These are phyloP conservation scores for Fraxinus cuspidata DNA, from an alignment of 257 asterid genomes.

Conservation along the genomic window DNA sequence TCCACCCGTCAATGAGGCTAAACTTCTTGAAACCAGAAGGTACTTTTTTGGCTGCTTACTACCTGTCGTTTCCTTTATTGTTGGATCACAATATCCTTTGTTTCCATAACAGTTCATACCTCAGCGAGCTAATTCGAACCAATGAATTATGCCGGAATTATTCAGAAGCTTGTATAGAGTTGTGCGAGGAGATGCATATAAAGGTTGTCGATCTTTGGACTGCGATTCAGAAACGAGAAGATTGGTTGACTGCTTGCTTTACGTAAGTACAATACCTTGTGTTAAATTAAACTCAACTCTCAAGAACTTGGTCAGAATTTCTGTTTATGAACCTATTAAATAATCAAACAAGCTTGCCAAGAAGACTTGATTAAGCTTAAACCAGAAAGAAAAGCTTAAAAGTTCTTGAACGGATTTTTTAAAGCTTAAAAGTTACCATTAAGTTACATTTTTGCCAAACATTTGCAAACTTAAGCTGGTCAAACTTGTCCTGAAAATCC, in stretches of 20 bases:
- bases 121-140: slow-evolving; percentile 85
- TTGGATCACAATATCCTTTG: background rate
- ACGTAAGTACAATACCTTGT: slow-evolving; percentile 55
- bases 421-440: too few relatives aligned
- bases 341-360: background rate
- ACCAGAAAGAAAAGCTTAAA: too few relatives aligned
- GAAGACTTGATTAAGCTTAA: background rate
- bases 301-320: background rate
- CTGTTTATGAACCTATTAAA: background rate
- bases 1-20: slow-evolving; percentile 88
- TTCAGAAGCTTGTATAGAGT: slow-evolving; percentile 83
- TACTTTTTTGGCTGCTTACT: slow-evolving; percentile 6
- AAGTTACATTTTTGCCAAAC: too few relatives aligned
- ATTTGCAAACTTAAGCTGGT: too few relatives aligned
- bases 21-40: slow-evolving; percentile 55
- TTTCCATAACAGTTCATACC: slow-evolving; percentile 48
- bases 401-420: too few relatives aligned
- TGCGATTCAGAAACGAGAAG: slow-evolving; percentile 79
- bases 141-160: slow-evolving; percentile 76
- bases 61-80: background rate
- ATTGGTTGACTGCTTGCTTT: slow-evolving; percentile 74
- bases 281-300: background rate
- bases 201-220: slow-evolving; percentile 82
- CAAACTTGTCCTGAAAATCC: too few relatives aligned
- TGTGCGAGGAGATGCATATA: slow-evolving; percentile 70